Conservation (phyloP, 2,329 filamentous ascomycete species). For the Eutypella sp. region DNA sequence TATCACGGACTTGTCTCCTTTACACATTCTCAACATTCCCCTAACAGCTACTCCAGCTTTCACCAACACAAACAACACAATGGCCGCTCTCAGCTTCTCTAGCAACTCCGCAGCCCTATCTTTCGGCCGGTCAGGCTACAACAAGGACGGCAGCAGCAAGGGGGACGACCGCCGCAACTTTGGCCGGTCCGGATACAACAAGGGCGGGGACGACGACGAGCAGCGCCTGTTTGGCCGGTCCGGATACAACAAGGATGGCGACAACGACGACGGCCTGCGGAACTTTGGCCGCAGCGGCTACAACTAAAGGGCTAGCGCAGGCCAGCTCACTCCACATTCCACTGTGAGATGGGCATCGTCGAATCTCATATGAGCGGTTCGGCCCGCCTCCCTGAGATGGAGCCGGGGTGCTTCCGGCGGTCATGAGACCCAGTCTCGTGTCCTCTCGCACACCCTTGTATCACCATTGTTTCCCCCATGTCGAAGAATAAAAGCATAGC, state of each 20-base stretch:
- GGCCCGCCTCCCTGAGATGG: background rate
- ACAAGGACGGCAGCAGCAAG: conserved; percentile 32
- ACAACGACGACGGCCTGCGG: conserved; percentile 29
- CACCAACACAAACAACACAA: conserved; percentile 24
- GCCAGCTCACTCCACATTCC: conserved; percentile 3
- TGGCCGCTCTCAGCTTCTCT: conserved; percentile 31
- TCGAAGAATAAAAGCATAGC: background rate
- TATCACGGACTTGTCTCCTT: background rate
- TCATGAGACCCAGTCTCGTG: background rate
- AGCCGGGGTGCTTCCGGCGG: background rate
- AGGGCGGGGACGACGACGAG: conserved; percentile 27
- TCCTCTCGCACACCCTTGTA: background rate
- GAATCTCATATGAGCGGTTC: background rate
- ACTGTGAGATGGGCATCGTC: background rate
- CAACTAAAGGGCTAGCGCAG: conserved; percentile 21
- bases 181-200: conserved; percentile 46
- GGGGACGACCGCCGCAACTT: conserved; percentile 28
- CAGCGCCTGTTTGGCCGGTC: conserved; percentile 37
- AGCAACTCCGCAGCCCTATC: conserved; percentile 29
- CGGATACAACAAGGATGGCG: conserved; percentile 42
- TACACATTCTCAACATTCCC: conserved; percentile 2
- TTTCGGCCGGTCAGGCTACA: conserved; percentile 40
- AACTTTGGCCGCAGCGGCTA: conserved; percentile 22
- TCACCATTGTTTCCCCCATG: background rate
- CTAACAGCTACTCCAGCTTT: conserved; percentile 3